Evolutionary conservation across 2,329 filamentous ascomycete genomes (phyloP), one percentile per base, ranked within the genome.

Genomic region (Fusarium austroafricanum): DNA sequence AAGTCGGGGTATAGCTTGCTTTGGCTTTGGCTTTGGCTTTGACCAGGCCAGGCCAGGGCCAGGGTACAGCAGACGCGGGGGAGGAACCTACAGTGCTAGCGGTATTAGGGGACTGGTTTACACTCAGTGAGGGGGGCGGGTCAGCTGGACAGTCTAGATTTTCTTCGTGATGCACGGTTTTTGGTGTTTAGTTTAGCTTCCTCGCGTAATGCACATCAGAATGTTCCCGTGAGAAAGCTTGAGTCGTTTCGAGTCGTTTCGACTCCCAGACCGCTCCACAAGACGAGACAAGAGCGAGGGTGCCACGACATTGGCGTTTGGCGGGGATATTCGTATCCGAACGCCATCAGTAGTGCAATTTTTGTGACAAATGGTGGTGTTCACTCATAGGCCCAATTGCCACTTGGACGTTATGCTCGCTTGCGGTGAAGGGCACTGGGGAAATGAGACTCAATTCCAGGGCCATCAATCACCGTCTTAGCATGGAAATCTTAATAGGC

Each of bases 1-100:
- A 64, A 64, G 44, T 63, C 60, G 51, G 60, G 58, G 58, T 50
- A 62, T 28, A 39, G 23, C 10, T 38, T 46, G n/a, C n/a, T n/a
- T n/a, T n/a, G n/a, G n/a, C n/a, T n/a, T n/a, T n/a, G n/a, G n/a
- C n/a, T n/a, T n/a, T n/a, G n/a, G n/a, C n/a, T n/a, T n/a, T n/a
- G n/a, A n/a, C n/a, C 21, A 4, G 21, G 21, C 21, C 21, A 23
- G 21, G 21, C 21, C 21, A 23, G 21, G 21, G 21, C 21, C 29
- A 49, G 29, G 20, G 29, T 14, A 5, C 37, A 31, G 14, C 10
- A n/a, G 31, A 17, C 46, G 44, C 45, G 37, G 37, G 33, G 43
- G 21, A 37, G 11, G 5, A 20, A 56, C 51, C 39, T 23, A 23
- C 21, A 23, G 21, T 23, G 21, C 21, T 63, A 49, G 29, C 29